These are phyloP conservation scores for Fomitopsis serialis DNA, from an alignment of 768 basidiomycete genomes.

Conservation along the genomic window DNA sequence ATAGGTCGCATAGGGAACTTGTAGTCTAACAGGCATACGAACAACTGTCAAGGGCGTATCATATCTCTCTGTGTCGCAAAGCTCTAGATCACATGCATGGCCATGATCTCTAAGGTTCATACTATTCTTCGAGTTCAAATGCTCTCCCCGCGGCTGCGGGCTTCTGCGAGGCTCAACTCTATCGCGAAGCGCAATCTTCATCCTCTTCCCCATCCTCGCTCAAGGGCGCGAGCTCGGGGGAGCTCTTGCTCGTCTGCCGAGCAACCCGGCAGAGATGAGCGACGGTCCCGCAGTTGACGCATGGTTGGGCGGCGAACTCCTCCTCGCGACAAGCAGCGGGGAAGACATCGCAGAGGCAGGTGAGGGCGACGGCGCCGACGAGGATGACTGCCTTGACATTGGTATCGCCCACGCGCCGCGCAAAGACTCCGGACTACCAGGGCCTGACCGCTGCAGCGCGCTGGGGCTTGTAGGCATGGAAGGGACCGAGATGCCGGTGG, in stretches of 20 bases:
- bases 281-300: neutral
- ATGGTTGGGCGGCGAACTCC: neutral
- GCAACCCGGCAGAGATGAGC: slow-evolving; percentile 1
- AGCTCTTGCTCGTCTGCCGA: neutral
- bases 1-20: no score
- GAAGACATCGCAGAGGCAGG: neutral
- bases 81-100: neutral
- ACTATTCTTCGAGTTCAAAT: slow-evolving; percentile 11
- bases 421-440: slow-evolving; percentile 18
- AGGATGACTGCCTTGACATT: slow-evolving; percentile 15
- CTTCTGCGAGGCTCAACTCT: slow-evolving; percentile 68
- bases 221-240: neutral
- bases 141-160: slow-evolving; percentile 29
- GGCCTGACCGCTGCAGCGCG: slow-evolving; percentile 12
- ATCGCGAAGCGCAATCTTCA: slow-evolving; percentile 62
- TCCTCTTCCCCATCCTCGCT: slow-evolving; percentile 37
- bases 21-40: no score
- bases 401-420: slow-evolving; percentile 29
- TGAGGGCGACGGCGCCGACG: slow-evolving; percentile 16
- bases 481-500: slow-evolving; percentile 17
- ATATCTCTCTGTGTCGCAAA: no score
- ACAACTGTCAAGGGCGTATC: no score
- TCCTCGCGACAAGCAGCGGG: neutral
- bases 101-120: neutral
- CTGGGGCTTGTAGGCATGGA: slow-evolving; percentile 8